Evolutionary conservation across 371 early-diverging fungal species (phyloP), one percentile per base, ranked within the genome.

Genomic region (Furculomyces boomerangus): DNA sequence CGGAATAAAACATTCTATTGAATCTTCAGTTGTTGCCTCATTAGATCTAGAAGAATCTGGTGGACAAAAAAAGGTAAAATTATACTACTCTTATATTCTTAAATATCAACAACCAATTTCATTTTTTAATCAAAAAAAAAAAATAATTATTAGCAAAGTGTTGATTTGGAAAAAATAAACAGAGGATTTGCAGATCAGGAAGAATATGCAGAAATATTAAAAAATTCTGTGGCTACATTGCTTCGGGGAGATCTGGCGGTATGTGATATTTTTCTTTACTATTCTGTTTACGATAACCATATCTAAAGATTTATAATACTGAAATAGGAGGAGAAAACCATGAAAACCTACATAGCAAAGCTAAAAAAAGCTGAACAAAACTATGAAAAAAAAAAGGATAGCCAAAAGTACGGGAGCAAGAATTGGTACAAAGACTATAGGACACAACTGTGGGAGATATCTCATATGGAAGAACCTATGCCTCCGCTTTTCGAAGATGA

Each of bases 381-480:
- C 10, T 35, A 35, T 22, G 14, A 51, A 5, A 35, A 51, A 25
- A 13, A 22, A 2, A 22, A 13, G 3, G 28, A 28, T 26, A 3
- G 26, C 18, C 18, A 5, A 24, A 49, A 49, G 49, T 31, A 30
- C 18, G 49, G 49, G 7, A 51, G 31, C 27, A 2, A 30, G 10
- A 18, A 51, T 20, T 51, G 52, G 52, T 51, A 51, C 30, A 30
- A 51, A 7, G 52, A 51, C 24, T 51, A 51, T 24, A 51, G 24
- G 24, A 30, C 52, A 13, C 52, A 51, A 37, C 52, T 51, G 8
- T 51, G 52, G 52, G 52, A 51, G 8, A 30, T 51, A 2, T 31
- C 30, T 3, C 27, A 51, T 26, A 22, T 39, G 3, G 32, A 30
- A 3, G 30, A 25, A 18, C 52, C 52, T 8, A 51, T 51, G 52